Conservation (phyloP, 2,329 filamentous ascomycete genomes). For the Teratosphaeria nubilosa region DNA sequence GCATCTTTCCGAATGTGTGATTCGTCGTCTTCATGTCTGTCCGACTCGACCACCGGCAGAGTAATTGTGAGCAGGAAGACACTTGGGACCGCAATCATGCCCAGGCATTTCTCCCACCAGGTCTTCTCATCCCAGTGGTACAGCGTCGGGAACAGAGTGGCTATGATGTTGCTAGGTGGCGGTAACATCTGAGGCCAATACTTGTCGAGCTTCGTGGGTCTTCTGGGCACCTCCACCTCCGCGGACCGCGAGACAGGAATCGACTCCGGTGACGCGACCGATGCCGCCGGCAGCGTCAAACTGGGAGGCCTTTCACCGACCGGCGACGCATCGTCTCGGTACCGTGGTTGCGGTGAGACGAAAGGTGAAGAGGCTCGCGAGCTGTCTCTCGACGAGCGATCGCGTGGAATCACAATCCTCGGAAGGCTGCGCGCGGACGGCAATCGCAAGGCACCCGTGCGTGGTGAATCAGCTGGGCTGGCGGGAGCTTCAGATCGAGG, state of each 20-base stretch:
- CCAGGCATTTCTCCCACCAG: constrained; percentile 75
- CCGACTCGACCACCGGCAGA: constrained; percentile 75
- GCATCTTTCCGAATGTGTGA: constrained; percentile 2
- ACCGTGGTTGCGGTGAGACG: constrained; percentile 58
- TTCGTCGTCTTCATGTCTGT: constrained; percentile 35
- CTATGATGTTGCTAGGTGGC: constrained; percentile 57
- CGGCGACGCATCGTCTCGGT: constrained; percentile 45
- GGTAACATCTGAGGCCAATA: constrained; percentile 86
- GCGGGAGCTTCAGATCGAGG: background rate
- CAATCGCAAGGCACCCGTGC: constrained; percentile 6
- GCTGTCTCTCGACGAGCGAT: constrained; percentile 21
- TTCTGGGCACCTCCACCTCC: constrained; percentile 11
- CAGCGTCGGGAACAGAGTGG: constrained; percentile 79
- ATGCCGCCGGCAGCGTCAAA: constrained; percentile 43
- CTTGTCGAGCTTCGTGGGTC: constrained; percentile 31
- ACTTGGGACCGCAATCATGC: constrained; percentile 74
- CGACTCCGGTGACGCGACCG: constrained; percentile 41
- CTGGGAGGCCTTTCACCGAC: constrained; percentile 43
- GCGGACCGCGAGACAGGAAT: constrained; percentile 24
- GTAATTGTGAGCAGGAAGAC: constrained; percentile 86
- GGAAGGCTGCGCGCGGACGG: constrained; percentile 27
- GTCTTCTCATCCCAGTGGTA: constrained; percentile 71
- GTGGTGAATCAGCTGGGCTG: constrained; percentile 11
- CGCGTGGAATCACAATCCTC: constrained; percentile 32
- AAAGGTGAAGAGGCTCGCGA: constrained; percentile 29